These are phyloP conservation scores for Amanita polypyramis DNA, from an alignment of 768 basidiomycete species.

Conservation along the genomic window DNA sequence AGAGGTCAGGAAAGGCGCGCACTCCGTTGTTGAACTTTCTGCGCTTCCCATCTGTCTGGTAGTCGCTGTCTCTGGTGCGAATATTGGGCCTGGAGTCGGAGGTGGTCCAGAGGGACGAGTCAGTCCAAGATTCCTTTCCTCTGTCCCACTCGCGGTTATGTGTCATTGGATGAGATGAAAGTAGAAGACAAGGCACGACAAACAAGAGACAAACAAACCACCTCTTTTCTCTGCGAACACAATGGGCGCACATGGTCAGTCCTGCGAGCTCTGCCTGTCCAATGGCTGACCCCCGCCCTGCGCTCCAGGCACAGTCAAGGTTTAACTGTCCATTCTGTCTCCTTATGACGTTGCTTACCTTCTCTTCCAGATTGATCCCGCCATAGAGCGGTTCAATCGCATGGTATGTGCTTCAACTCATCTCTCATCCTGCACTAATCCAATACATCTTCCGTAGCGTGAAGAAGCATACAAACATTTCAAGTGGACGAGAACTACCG, in stretches of 20 bases:
- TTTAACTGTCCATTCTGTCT: slow-evolving; percentile 14
- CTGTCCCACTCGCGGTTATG: slow-evolving; percentile 84
- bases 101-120: slow-evolving; percentile 31
- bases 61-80: slow-evolving; percentile 59
- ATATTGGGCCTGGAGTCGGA: slow-evolving; percentile 27
- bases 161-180: slow-evolving; percentile 38
- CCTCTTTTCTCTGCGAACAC: slow-evolving; percentile 15
- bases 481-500: slow-evolving; percentile 62
- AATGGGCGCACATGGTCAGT: slow-evolving; percentile 49
- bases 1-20: slow-evolving; percentile 16
- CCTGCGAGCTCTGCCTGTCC: neutral
- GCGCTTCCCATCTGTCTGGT: slow-evolving; percentile 61
- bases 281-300: slow-evolving; percentile 2
- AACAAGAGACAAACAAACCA: slow-evolving; percentile 28
- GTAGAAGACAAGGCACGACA: slow-evolving; percentile 22
- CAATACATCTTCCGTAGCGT: slow-evolving; percentile 35
- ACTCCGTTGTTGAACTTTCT: slow-evolving; percentile 75
- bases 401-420: slow-evolving; percentile 25
- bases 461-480: slow-evolving; percentile 81
- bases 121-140: slow-evolving; percentile 56
- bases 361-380: slow-evolving; percentile 36
- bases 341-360: neutral
- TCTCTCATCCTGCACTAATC: neutral
- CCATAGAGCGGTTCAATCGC: slow-evolving; percentile 44
- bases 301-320: slow-evolving; percentile 47